Conservation (phyloP, 306 rosid genomes). For the Vigna unguiculata region DNA sequence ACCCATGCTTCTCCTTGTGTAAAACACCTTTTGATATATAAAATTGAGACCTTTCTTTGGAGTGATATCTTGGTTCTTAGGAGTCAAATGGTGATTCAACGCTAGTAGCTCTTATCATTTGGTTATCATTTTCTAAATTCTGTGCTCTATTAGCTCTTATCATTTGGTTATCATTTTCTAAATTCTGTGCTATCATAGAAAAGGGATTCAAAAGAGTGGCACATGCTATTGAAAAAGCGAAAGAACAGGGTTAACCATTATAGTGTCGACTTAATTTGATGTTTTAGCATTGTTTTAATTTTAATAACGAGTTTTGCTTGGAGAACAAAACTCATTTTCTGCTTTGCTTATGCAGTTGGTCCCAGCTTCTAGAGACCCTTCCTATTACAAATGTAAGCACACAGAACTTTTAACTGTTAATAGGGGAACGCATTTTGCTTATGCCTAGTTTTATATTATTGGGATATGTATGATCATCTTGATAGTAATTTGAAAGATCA, state of each 20-base stretch:
- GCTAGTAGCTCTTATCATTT: too few species aligned
- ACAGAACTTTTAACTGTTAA: slow-evolving; percentile 29
- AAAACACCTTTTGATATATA: too few species aligned
- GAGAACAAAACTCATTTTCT: slow-evolving; percentile 33
- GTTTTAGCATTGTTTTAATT: slow-evolving; percentile 39
- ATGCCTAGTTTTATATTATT: slow-evolving; percentile 13
- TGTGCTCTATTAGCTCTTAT: too few species aligned
- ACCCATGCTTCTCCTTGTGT: too few species aligned
- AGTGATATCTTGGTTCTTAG: too few species aligned
- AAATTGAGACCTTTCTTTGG: too few species aligned
- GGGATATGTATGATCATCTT: slow-evolving; percentile 12
- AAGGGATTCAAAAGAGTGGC: not conserved
- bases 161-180: not conserved
- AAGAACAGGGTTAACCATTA: slow-evolving; percentile 11
- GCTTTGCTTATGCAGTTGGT: slow-evolving; percentile 79
- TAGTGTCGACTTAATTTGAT: slow-evolving; percentile 10
- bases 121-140: not conserved
- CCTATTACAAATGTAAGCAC: slow-evolving; percentile 92
- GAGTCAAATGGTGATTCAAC: too few species aligned
- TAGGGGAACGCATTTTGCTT: slow-evolving; percentile 12
- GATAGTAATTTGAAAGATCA: slow-evolving; percentile 12
- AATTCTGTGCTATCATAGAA: not conserved
- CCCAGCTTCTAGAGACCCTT: slow-evolving; percentile 93
- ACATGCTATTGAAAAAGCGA: not conserved
- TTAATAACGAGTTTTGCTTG: slow-evolving; percentile 7